Conservation (phyloP, 2,329 filamentous ascomycete genomes). For the Talaromyces sp. region DNA sequence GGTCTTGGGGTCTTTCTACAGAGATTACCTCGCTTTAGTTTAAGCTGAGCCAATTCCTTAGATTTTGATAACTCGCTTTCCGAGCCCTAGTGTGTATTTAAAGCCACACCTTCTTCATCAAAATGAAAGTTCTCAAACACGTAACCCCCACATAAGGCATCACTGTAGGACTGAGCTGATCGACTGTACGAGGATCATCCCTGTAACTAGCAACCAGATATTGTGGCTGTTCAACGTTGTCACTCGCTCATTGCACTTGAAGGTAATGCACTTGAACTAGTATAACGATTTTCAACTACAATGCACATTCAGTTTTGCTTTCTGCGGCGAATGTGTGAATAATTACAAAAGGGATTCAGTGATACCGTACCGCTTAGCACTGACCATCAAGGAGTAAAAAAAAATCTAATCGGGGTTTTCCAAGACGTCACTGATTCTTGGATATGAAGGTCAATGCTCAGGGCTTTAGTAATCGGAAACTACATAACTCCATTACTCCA, state of each 20-base stretch:
- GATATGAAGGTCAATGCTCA: neutral
- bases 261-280: too few species aligned
- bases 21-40: too few species aligned
- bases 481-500: neutral
- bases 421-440: neutral
- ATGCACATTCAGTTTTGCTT: too few species aligned
- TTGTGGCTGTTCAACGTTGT: neutral
- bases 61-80: too few species aligned
- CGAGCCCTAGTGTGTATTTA: too few species aligned
- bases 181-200: slow-evolving; percentile 3
- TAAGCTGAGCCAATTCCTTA: too few species aligned
- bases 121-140: neutral
- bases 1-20: too few species aligned
- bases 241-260: neutral
- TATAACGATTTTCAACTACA: too few species aligned
- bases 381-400: too few species aligned
- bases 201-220: neutral
- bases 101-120: neutral
- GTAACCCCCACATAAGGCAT: neutral
- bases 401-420: neutral
- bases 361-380: too few species aligned
- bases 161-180: neutral
- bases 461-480: neutral
- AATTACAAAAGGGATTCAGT: too few species aligned
- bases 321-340: too few species aligned